phyloP scores from a whole-genome alignment of 805 yeast genomes.

The Ogataea ramenticola region DNA sequence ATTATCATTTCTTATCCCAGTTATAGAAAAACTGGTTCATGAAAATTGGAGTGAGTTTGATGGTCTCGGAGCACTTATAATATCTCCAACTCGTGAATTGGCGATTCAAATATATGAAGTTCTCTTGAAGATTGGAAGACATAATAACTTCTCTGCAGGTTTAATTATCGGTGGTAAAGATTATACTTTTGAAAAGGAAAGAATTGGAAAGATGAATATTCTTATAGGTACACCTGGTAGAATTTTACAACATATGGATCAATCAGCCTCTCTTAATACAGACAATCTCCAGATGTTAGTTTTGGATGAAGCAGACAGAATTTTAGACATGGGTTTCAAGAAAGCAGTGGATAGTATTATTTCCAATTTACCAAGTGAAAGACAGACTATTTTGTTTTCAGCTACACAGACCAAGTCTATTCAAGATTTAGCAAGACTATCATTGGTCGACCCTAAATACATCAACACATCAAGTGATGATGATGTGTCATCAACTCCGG shows the following conservation, averaged over 20 bases:
- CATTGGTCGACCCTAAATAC: constrained; percentile 57
- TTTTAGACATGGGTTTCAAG: constrained; percentile 90
- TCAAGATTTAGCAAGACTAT: constrained; percentile 73
- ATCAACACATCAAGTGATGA: constrained; percentile 35
- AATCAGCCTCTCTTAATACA: constrained; percentile 72
- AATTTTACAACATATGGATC: constrained; percentile 83
- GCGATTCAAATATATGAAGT: constrained; percentile 91
- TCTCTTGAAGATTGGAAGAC: constrained; percentile 69
- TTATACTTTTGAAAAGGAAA: constrained; percentile 69
- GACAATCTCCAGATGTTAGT: constrained; percentile 72
- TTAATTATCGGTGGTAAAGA: constrained; percentile 92
- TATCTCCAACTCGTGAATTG: constrained; percentile 89
- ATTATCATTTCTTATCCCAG: constrained; percentile 76
- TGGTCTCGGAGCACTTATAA: constrained; percentile 82
- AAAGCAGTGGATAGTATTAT: constrained; percentile 75
- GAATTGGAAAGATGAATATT: constrained; percentile 73
- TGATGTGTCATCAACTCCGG: constrained; percentile 52
- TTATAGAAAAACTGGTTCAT: constrained; percentile 60
- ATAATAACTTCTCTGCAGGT: constrained; percentile 77
- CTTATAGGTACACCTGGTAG: constrained; percentile 91
- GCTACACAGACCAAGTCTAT: constrained; percentile 88
- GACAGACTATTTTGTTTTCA: constrained; percentile 80
- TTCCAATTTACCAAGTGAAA: constrained; percentile 64
- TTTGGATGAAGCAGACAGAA: constrained; percentile 88
- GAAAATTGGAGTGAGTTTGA: constrained; percentile 76